These are phyloP conservation scores for Wickerhamiella azymoides DNA, from an alignment of 805 yeast species.

Conservation along the genomic window DNA sequence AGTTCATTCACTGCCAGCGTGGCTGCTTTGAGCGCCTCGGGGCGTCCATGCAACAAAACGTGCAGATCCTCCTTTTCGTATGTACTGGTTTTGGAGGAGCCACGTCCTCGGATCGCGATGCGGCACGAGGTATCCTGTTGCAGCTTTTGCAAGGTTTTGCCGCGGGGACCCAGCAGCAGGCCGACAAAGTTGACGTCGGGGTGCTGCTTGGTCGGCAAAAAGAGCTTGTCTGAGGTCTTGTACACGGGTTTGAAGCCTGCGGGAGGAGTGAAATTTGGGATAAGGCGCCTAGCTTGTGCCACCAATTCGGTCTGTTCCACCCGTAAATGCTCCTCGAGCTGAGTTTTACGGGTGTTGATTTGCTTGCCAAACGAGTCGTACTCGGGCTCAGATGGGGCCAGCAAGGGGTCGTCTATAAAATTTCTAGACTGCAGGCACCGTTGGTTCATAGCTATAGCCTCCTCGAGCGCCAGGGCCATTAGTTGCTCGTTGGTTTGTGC, in stretches of 20 bases:
- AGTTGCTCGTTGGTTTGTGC: slow-evolving; percentile 62
- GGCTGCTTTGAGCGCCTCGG: neutral
- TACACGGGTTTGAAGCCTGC: slow-evolving; percentile 58
- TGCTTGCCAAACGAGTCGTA: slow-evolving; percentile 77
- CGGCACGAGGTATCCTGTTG: slow-evolving; percentile 80
- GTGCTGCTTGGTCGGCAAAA: slow-evolving; percentile 70
- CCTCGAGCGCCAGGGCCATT: slow-evolving; percentile 48
- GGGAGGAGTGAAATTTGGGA: slow-evolving; percentile 75
- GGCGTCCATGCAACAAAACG: slow-evolving; percentile 65
- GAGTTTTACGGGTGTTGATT: slow-evolving; percentile 64
- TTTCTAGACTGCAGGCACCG: slow-evolving; percentile 29
- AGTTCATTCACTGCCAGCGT: slow-evolving; percentile 34
- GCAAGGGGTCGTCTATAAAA: neutral
- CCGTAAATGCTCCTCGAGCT: slow-evolving; percentile 37
- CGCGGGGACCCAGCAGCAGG: slow-evolving; percentile 84
- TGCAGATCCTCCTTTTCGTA: slow-evolving; percentile 60
- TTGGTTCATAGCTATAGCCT: slow-evolving; percentile 71
- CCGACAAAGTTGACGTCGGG: slow-evolving; percentile 94
- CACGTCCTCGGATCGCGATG: slow-evolving; percentile 86
- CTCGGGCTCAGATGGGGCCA: slow-evolving; percentile 46
- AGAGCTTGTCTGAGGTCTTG: slow-evolving; percentile 65
- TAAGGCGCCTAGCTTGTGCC: slow-evolving; percentile 53
- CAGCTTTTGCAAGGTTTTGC: slow-evolving; percentile 67
- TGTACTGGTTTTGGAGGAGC: slow-evolving; percentile 24
- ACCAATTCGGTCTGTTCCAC: slow-evolving; percentile 69